These are phyloP conservation scores for Aeschynomene evenia DNA, from an alignment of 306 rosid genomes.

Conservation along the genomic window DNA sequence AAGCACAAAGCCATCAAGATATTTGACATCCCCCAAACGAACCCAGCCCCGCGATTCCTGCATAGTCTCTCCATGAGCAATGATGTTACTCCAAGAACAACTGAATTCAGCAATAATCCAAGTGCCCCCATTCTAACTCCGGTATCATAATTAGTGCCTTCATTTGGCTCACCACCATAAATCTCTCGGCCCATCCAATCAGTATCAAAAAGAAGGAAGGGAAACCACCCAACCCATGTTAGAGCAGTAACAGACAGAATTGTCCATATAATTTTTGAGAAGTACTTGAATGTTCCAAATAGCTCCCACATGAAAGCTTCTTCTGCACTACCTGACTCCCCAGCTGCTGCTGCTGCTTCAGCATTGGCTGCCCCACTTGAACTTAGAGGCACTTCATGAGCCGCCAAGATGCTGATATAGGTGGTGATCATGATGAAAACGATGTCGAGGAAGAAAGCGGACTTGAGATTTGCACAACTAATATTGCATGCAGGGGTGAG, in stretches of 20 bases:
- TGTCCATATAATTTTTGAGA: conserved; percentile 68
- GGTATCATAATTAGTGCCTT: conserved; percentile 57
- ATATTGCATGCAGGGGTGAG: conserved; percentile 61
- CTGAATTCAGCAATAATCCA: conserved; percentile 88
- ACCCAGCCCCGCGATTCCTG: conserved; percentile 87
- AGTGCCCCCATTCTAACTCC: conserved; percentile 97
- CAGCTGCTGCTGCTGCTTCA: conserved; percentile 53
- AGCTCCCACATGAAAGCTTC: conserved; percentile 95
- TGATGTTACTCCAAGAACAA: conserved; percentile 87
- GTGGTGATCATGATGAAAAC: conserved; percentile 68
- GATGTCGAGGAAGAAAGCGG: conserved; percentile 75
- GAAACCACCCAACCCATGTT: conserved; percentile 97
- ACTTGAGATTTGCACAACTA: conserved; percentile 96
- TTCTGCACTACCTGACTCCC: conserved; percentile 52
- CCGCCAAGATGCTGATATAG: conserved; percentile 60
- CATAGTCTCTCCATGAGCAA: conserved; percentile 84
- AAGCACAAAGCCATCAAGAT: conserved; percentile 82
- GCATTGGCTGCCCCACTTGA: conserved; percentile 30
- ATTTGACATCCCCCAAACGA: conserved; percentile 87
- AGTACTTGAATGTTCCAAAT: conserved; percentile 81
- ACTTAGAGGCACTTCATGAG: conserved; percentile 68
- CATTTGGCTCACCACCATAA: conserved; percentile 91
- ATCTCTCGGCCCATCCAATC: conserved; percentile 99
- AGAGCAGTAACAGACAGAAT: conserved; percentile 75
- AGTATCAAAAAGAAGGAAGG: conserved; percentile 87